phyloP scores from a whole-genome alignment of 2,329 filamentous ascomycete species.

The Colletotrichum costaricense region DNA sequence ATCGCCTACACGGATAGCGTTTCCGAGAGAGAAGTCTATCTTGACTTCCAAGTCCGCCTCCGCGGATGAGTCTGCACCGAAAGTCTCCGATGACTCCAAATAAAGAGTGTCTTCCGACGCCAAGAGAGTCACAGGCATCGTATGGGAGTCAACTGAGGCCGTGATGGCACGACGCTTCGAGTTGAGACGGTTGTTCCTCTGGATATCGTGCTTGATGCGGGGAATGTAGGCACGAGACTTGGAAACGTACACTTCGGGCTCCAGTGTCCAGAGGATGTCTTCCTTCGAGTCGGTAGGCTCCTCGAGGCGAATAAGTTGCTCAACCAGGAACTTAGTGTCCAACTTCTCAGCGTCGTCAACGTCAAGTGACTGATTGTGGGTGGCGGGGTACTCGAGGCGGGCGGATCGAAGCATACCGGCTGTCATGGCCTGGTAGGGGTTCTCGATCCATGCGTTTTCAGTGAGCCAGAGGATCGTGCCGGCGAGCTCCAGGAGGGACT shows the following conservation, averaged over 20 bases:
- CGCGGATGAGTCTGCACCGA: not conserved
- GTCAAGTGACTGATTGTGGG: constrained; percentile 24
- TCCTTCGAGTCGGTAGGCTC: not conserved
- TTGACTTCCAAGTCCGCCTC: not conserved
- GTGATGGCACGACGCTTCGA: constrained; percentile 3
- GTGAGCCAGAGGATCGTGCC: constrained; percentile 40
- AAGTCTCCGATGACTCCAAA: not conserved
- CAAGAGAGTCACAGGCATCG: not conserved
- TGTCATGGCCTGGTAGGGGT: constrained; percentile 37
- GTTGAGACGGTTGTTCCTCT: constrained; percentile 17
- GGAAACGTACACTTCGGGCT: constrained; percentile 11
- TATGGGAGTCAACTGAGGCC: not conserved
- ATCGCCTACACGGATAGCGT: not conserved
- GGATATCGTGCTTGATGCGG: constrained; percentile 20
- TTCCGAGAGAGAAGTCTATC: not conserved
- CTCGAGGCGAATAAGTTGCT: not conserved
- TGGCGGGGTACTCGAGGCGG: constrained; percentile 16
- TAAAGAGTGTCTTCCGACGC: not conserved
- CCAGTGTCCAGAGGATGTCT: not conserved
- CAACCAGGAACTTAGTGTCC: not conserved
- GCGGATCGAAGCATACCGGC: constrained; percentile 25
- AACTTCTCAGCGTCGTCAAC: not conserved
- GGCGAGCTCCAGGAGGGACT: constrained; percentile 15
- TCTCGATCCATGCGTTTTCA: constrained; percentile 24
- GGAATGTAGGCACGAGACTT: constrained; percentile 1